Conservation (phyloP, 2,329 filamentous ascomycete genomes). For the Magnaporthiopsis rhizophila region DNA sequence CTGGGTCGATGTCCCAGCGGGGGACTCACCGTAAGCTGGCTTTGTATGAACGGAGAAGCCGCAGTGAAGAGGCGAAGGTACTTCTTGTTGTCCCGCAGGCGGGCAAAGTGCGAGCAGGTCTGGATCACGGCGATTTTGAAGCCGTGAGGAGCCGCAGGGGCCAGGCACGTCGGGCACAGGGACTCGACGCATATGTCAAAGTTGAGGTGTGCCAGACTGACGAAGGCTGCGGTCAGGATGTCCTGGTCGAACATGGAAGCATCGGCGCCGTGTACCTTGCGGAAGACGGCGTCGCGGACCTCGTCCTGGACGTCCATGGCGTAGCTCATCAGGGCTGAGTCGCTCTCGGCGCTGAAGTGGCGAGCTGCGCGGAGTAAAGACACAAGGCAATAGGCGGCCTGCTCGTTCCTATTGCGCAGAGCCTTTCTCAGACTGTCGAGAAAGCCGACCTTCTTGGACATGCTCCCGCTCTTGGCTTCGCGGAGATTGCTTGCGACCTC, state of each 20-base stretch:
- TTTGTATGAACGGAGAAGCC: slow-evolving; percentile 47
- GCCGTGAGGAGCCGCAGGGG: slow-evolving; percentile 44
- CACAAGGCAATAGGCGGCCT: slow-evolving; percentile 59
- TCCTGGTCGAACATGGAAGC: slow-evolving; percentile 50
- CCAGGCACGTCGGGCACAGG: slow-evolving; percentile 48
- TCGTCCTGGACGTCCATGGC: slow-evolving; percentile 64
- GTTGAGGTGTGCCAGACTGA: slow-evolving; percentile 55
- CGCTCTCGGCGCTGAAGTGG: slow-evolving; percentile 55
- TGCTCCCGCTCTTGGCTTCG: slow-evolving; percentile 52
- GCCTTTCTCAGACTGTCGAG: slow-evolving; percentile 56
- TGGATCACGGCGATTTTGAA: slow-evolving; percentile 58
- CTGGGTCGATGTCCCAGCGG: not conserved
- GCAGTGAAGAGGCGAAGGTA: slow-evolving; percentile 49
- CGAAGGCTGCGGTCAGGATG: slow-evolving; percentile 58
- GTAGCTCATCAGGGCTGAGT: slow-evolving; percentile 54
- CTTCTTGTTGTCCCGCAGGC: slow-evolving; percentile 36
- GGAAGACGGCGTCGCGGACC: slow-evolving; percentile 57
- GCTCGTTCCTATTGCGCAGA: slow-evolving; percentile 56
- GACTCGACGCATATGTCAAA: slow-evolving; percentile 50
- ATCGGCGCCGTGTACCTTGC: slow-evolving; percentile 39
- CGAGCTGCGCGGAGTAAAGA: slow-evolving; percentile 54
- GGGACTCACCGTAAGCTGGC: slow-evolving; percentile 43
- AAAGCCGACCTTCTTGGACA: slow-evolving; percentile 59
- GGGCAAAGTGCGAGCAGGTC: slow-evolving; percentile 55
- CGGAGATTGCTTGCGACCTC: slow-evolving; percentile 61